Evolutionary conservation across 1,139 yeast genomes (phyloP).

Genomic region (Taphrina communis): DNA sequence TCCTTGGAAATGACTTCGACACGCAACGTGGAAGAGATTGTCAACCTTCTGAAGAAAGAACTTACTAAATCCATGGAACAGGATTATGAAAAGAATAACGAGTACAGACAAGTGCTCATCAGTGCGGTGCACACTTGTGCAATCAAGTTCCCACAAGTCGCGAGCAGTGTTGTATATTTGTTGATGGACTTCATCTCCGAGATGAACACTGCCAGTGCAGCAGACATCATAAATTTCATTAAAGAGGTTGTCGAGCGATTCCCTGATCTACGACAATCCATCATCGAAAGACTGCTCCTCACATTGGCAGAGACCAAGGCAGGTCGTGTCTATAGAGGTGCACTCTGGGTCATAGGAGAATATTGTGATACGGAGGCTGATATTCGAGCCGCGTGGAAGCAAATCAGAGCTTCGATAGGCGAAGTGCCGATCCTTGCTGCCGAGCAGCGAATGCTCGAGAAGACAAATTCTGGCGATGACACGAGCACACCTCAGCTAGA

Average conservation of each 20-base stretch:
- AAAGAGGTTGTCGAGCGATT: conserved; percentile 93
- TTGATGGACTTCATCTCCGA: conserved; percentile 85
- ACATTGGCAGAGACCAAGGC: conserved; percentile 74
- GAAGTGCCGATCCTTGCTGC: conserved; percentile 87
- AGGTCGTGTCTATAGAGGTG: conserved; percentile 91
- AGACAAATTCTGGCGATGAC: conserved; percentile 50
- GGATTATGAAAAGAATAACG: conserved; percentile 61
- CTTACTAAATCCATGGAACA: conserved; percentile 73
- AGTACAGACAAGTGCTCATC: conserved; percentile 86
- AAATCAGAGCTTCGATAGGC: conserved; percentile 80
- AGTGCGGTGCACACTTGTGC: conserved; percentile 91
- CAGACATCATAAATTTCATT: conserved; percentile 84
- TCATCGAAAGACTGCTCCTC: conserved; percentile 67
- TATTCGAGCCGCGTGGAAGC: conserved; percentile 85
- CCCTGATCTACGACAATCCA: conserved; percentile 75
- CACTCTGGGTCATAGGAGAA: conserved; percentile 96
- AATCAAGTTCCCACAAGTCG: conserved; percentile 84
- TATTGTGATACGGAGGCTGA: conserved; percentile 73
- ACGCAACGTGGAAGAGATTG: conserved; percentile 93
- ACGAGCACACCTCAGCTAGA: conserved; percentile 48
- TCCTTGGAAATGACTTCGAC: conserved; percentile 78
- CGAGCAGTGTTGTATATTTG: conserved; percentile 86
- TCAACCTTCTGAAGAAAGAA: conserved; percentile 89
- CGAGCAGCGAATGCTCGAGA: conserved; percentile 59
- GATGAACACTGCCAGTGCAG: conserved; percentile 81